phyloP scores from a whole-genome alignment of 2,329 filamentous ascomycete genomes.

The Calycina herbarum region DNA sequence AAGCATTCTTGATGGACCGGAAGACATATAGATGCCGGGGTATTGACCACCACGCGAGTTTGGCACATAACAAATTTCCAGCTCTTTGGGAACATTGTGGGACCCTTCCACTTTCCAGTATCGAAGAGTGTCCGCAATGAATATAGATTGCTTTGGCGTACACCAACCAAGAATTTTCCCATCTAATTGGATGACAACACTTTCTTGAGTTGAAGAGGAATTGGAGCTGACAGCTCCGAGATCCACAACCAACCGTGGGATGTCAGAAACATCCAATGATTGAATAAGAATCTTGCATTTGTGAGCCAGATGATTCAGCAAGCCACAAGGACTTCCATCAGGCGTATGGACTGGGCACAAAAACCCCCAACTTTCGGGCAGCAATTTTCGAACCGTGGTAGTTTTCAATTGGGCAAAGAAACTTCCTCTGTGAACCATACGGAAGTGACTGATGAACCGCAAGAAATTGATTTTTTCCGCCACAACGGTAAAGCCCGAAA shows the following conservation, averaged over 20 bases:
- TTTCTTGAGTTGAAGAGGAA: conserved; percentile 78
- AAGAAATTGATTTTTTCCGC: conserved; percentile 99
- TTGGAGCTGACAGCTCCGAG: conserved; percentile 77
- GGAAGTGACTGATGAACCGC: conserved; percentile 97
- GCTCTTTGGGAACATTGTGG: conserved; percentile 74
- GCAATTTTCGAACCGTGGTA: conserved; percentile 89
- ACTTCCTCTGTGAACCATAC: conserved; percentile 97
- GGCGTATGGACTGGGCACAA: conserved; percentile 96
- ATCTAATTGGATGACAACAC: conserved; percentile 86
- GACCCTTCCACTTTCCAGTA: conserved; percentile 94
- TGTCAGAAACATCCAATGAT: conserved; percentile 68
- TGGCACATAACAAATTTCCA: conserved; percentile 92
- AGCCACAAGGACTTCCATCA: conserved; percentile 90
- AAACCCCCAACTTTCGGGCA: conserved; percentile 98
- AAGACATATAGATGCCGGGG: conserved; percentile 92
- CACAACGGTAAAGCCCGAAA: conserved; percentile 92
- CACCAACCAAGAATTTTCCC: conserved; percentile 90
- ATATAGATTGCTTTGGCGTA: conserved; percentile 75
- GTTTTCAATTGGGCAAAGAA: conserved; percentile 99
- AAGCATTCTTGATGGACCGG: conserved; percentile 81
- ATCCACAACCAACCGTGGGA: conserved; percentile 73
- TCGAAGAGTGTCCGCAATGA: conserved; percentile 82
- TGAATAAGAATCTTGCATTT: conserved; percentile 88
- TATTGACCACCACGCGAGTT: conserved; percentile 90
- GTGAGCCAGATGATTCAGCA: conserved; percentile 92